phyloP scores from a whole-genome alignment of 306 rosid species.

The Prunus persica region DNA sequence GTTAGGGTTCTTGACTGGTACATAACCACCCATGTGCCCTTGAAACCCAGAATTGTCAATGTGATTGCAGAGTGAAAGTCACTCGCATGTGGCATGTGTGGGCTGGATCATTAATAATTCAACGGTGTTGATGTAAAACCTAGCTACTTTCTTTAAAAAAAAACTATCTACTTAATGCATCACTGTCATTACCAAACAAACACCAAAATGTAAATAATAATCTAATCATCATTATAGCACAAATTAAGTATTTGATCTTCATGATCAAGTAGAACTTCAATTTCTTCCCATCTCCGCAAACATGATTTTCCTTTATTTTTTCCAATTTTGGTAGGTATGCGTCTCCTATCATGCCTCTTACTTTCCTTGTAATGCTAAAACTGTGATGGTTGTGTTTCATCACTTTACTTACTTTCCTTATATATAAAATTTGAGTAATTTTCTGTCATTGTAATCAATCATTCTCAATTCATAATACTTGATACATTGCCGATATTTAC shows the following conservation, averaged over 20 bases:
- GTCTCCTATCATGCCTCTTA: neutral
- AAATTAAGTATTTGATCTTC: neutral
- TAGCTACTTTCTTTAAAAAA: neutral
- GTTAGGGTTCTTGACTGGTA: neutral
- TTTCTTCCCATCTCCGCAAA: neutral
- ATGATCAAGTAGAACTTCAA: neutral
- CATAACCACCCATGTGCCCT: neutral
- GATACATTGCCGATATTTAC: too few species aligned
- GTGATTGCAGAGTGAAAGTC: constrained; percentile 3
- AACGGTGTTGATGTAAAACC: constrained; percentile 5
- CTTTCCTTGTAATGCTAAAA: neutral
- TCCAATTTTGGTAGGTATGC: neutral
- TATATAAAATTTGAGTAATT: neutral
- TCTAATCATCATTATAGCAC: neutral
- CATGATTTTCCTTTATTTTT: neutral
- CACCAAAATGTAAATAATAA: neutral
- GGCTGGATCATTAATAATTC: constrained; percentile 1
- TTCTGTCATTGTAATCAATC: neutral
- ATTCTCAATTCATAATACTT: too few species aligned
- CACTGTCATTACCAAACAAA: neutral
- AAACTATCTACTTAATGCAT: neutral
- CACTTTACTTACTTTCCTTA: neutral
- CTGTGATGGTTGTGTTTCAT: constrained; percentile 1
- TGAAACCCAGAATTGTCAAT: neutral
- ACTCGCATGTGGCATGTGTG: neutral